A percentile compares a stretch with the other conserved stretches of the same genome.
Conservation (phyloP, 805 yeast species). For the Kurtzmaniella fragi region DNA sequence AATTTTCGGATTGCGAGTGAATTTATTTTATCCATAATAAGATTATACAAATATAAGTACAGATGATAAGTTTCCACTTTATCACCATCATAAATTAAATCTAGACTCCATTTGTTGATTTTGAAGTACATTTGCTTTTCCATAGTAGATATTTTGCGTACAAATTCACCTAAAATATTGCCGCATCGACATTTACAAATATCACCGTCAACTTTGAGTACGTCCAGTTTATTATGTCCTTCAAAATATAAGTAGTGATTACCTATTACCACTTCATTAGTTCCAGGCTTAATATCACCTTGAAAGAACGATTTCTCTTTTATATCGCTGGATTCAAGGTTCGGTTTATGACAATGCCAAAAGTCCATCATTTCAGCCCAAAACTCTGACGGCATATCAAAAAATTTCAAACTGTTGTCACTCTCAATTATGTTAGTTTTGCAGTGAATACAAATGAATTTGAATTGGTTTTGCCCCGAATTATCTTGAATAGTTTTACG, state of each 20-base stretch:
- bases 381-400: conserved; percentile 81
- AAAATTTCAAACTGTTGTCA: conserved; percentile 22
- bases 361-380: conserved; percentile 97
- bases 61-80: conserved; percentile 27
- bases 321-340: conserved; percentile 15
- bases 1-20: conserved; percentile 33
- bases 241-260: conserved; percentile 48
- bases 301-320: conserved; percentile 24
- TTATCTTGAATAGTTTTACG: conserved; percentile 24
- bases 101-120: conserved; percentile 49
- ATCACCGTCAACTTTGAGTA: conserved; percentile 6
- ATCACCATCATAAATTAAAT: conserved; percentile 16
- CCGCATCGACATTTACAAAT: conserved; percentile 35
- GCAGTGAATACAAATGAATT: conserved; percentile 30
- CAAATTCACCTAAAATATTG: conserved; percentile 34
- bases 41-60: conserved; percentile 30
- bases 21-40: conserved; percentile 37
- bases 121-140: neutral
- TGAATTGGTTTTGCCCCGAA: conserved; percentile 17
- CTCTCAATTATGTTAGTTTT: conserved; percentile 23
- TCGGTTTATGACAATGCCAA: conserved; percentile 95
- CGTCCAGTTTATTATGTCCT: conserved; percentile 9
- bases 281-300: conserved; percentile 41
- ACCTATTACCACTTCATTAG: conserved; percentile 47
- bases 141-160: conserved; percentile 22